Evolutionary conservation across 2,329 filamentous ascomycete species (phyloP).

Genomic region (Colletotrichum truncatum): DNA sequence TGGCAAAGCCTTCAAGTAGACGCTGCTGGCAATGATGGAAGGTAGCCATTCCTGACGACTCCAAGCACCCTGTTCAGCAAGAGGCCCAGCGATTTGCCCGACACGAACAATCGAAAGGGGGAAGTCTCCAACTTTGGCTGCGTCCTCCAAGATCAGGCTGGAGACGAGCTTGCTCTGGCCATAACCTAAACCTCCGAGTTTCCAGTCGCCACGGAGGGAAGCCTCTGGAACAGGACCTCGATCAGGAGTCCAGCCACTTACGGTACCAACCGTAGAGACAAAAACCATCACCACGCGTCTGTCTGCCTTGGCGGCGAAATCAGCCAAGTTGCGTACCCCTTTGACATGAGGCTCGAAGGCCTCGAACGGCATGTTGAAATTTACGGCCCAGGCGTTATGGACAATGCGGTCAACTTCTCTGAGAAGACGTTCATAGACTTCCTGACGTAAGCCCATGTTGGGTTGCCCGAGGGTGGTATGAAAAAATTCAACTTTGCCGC

Average conservation of each 20-base stretch:
- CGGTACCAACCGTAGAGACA: slow-evolving; percentile 28
- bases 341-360: slow-evolving; percentile 61
- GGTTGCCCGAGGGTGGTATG: slow-evolving; percentile 2
- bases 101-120: slow-evolving; percentile 18
- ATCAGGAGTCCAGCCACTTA: slow-evolving; percentile 8
- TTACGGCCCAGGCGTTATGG: slow-evolving; percentile 62
- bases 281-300: slow-evolving; percentile 20
- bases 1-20: slow-evolving; percentile 58
- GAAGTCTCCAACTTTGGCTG: slow-evolving; percentile 22
- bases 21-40: slow-evolving; percentile 49
- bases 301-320: slow-evolving; percentile 21
- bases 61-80: slow-evolving; percentile 13
- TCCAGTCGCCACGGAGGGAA: slow-evolving; percentile 6
- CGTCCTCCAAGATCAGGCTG: slow-evolving; percentile 21
- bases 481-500: slow-evolving; percentile 46
- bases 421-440: slow-evolving; percentile 37
- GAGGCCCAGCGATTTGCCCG: slow-evolving; percentile 29
- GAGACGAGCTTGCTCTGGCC: slow-evolving; percentile 29
- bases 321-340: slow-evolving; percentile 58
- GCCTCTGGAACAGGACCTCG: slow-evolving; percentile 13
- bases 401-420: slow-evolving; percentile 54
- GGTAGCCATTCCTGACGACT: slow-evolving; percentile 31
- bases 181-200: slow-evolving; percentile 8
- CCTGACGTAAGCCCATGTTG: slow-evolving; percentile 6
- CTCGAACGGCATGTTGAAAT: slow-evolving; percentile 58